Evolutionary conservation across 768 basidiomycete genomes (phyloP).

Genomic region (Calocybe cyanea): DNA sequence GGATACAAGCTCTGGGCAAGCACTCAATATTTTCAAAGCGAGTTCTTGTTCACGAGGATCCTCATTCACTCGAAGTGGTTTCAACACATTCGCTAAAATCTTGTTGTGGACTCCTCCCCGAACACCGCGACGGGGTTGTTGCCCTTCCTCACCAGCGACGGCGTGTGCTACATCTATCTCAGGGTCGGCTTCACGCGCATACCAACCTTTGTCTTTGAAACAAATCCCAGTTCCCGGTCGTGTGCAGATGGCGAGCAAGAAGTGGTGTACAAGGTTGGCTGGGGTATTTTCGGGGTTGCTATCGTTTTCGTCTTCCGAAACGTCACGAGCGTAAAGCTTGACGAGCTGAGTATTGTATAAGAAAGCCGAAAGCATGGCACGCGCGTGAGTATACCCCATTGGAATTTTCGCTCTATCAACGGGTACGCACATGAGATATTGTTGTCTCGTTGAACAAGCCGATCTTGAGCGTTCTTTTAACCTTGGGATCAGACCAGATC

Average conservation of each 20-base stretch:
- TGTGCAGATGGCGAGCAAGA: conserved; percentile 79
- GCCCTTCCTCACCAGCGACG: conserved; percentile 21
- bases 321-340: conserved; percentile 67
- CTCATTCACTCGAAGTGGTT: conserved; percentile 81
- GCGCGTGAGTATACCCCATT: too few species aligned
- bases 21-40: conserved; percentile 70
- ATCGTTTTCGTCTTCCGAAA: conserved; percentile 46
- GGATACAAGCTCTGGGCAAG: conserved; percentile 86
- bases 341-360: conserved; percentile 47
- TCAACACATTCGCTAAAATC: conserved; percentile 73
- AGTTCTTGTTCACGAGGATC: conserved; percentile 84
- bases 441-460: conserved; percentile 66
- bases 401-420: too few species aligned
- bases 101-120: conserved; percentile 71
- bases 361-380: too few species aligned
- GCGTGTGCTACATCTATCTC: too few species aligned
- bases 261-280: conserved; percentile 83
- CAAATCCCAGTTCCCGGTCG: conserved; percentile 82
- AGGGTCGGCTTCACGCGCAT: conserved; percentile 57
- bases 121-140: conserved; percentile 32
- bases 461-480: conserved; percentile 71
- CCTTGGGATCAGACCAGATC: conserved; percentile 69
- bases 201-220: conserved; percentile 90
- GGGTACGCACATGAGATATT: conserved; percentile 51
- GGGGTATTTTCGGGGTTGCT: conserved; percentile 51